phyloP scores from a whole-genome alignment of 192 early-diverging fungal species.

The Mortierella hygrophila region DNA sequence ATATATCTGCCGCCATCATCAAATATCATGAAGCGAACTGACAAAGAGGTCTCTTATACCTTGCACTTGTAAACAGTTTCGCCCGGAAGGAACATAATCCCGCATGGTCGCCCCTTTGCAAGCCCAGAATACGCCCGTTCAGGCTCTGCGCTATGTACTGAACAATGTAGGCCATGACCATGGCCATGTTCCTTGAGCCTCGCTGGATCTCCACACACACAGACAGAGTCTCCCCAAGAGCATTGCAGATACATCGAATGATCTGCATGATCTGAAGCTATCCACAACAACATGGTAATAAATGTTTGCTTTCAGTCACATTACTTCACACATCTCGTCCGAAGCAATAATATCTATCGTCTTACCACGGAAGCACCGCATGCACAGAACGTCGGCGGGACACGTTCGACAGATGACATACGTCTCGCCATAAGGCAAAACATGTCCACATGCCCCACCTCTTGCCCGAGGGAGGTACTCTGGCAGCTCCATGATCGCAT shows the following conservation, averaged over 20 bases:
- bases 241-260: conserved; percentile 50
- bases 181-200: background rate
- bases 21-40: background rate
- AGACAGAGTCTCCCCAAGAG: conserved; percentile 44
- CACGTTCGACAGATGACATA: conserved; percentile 52
- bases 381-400: conserved; percentile 32
- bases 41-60: conserved; percentile 5
- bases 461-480: conserved; percentile 37
- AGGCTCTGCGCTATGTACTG: conserved; percentile 28
- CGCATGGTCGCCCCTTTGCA: conserved; percentile 36
- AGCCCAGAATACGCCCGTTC: conserved; percentile 22
- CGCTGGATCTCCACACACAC: conserved; percentile 17
- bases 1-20: background rate
- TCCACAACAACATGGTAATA: background rate
- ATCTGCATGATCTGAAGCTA: conserved; percentile 42
- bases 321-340: background rate
- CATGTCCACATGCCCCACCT: conserved; percentile 37
- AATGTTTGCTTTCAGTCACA: background rate
- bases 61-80: conserved; percentile 40
- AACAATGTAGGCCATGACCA: conserved; percentile 24
- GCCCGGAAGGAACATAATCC: conserved; percentile 15
- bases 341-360: background rate
- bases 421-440: conserved; percentile 47
- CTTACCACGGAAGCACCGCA: conserved; percentile 52
- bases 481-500: conserved; percentile 38